Evolutionary conservation across 2,329 filamentous ascomycete genomes (phyloP).

Genomic region (Calonectria honghensis): DNA sequence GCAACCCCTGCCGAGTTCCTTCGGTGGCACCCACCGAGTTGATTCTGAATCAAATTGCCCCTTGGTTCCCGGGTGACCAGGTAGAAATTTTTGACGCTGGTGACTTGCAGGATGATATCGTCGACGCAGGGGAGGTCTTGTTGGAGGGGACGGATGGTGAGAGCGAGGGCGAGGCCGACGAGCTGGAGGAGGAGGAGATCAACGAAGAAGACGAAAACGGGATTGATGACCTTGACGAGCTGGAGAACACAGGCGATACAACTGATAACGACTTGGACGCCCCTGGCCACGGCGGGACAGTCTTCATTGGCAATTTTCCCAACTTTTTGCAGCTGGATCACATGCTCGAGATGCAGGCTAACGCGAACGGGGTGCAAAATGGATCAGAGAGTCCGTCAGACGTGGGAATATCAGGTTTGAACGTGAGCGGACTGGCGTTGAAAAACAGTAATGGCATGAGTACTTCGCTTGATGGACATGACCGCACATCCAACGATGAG

Average conservation of each 20-base stretch:
- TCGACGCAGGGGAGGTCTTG: conserved; percentile 42
- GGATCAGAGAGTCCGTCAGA: neutral
- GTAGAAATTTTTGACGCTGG: conserved; percentile 38
- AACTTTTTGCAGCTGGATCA: conserved; percentile 4
- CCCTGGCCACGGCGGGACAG: neutral
- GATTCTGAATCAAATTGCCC: conserved; percentile 41
- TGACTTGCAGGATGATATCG: conserved; percentile 41
- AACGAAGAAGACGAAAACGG: conserved; percentile 45
- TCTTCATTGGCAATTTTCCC: conserved; percentile 11
- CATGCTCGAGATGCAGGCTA: neutral
- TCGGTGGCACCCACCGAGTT: conserved; percentile 23
- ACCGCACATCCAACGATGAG: neutral
- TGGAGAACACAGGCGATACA: conserved; percentile 46
- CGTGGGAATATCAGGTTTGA: neutral
- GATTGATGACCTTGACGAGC: conserved; percentile 45
- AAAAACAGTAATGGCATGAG: neutral
- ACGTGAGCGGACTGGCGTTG: neutral
- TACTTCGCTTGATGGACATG: neutral
- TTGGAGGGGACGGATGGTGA: conserved; percentile 47
- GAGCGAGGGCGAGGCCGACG: conserved; percentile 45
- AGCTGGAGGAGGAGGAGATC: conserved; percentile 46
- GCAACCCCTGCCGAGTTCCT: conserved; percentile 56
- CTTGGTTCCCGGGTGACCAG: conserved; percentile 36
- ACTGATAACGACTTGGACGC: conserved; percentile 44
- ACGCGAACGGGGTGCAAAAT: neutral